These are phyloP conservation scores for Cornus florida DNA, from an alignment of 148 eudicot species.

Conservation along the genomic window DNA sequence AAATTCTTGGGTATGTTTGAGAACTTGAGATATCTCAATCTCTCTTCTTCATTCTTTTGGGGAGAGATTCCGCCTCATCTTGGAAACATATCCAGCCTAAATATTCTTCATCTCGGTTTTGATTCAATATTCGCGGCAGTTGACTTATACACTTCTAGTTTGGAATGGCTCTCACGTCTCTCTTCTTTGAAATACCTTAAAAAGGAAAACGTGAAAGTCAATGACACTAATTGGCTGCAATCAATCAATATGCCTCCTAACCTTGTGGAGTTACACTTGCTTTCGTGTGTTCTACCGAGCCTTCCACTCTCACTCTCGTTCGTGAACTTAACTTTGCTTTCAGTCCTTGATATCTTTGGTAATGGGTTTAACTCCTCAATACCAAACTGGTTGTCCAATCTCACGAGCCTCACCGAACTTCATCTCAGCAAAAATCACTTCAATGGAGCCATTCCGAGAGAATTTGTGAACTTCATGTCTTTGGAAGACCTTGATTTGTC, in stretches of 20 bases:
- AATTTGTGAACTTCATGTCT: too few relatives aligned
- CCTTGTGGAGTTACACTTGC: background rate
- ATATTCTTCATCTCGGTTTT: background rate
- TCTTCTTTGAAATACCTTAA: too few relatives aligned
- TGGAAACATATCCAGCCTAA: background rate
- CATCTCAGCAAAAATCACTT: too few relatives aligned
- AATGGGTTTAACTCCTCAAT: background rate
- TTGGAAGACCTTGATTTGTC: too few relatives aligned
- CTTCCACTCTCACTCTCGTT: background rate
- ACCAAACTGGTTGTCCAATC: too few relatives aligned
- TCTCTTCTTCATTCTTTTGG: background rate
- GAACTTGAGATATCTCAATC: constrained; percentile 13
- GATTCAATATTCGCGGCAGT: background rate
- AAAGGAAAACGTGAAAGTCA: too few relatives aligned
- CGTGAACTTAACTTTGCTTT: background rate
- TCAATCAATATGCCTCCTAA: too few relatives aligned
- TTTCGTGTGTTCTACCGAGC: background rate
- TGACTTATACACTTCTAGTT: too few relatives aligned
- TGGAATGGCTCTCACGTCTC: too few relatives aligned
- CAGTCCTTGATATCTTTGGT: background rate
- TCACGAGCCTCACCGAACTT: too few relatives aligned
- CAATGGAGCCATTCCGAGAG: too few relatives aligned
- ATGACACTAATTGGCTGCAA: too few relatives aligned
- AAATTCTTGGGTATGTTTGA: constrained; percentile 19
- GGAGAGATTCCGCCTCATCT: background rate